A percentile compares a stretch with the other conserved stretches of the same genome.
phyloP scores from a whole-genome alignment of 768 basidiomycete genomes.

The Tulasnella sp. region DNA sequence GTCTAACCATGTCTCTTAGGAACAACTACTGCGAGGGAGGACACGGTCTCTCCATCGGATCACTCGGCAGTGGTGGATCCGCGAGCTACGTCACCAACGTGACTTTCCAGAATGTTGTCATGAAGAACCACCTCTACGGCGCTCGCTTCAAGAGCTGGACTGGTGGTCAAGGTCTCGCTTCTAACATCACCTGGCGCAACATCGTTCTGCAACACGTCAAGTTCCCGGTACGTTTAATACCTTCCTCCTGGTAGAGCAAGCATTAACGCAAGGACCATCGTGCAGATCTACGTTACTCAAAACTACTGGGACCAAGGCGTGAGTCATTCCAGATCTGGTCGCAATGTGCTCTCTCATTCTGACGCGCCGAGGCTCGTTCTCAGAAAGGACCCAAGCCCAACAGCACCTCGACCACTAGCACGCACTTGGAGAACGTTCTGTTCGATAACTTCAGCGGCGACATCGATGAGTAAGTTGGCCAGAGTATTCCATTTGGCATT shows the following conservation, averaged over 20 bases:
- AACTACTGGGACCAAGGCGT: constrained; percentile 52
- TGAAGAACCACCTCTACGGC: constrained; percentile 38
- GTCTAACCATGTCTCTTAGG: neutral
- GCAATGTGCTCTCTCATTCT: neutral
- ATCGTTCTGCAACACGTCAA: constrained; percentile 36
- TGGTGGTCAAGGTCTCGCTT: constrained; percentile 37
- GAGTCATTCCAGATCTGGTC: neutral
- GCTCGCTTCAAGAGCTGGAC: constrained; percentile 40
- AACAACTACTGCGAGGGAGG: constrained; percentile 38
- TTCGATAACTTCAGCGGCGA: constrained; percentile 45
- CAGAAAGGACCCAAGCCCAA: constrained; percentile 31
- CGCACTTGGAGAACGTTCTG: constrained; percentile 42
- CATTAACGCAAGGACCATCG: neutral
- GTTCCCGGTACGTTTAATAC: constrained; percentile 25
- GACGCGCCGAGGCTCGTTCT: neutral
- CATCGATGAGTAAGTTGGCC: constrained; percentile 32
- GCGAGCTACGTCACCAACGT: constrained; percentile 35
- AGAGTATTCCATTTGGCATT: neutral
- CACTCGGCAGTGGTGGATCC: constrained; percentile 33
- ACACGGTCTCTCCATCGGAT: constrained; percentile 40
- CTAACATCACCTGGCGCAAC: constrained; percentile 39
- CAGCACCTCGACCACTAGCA: constrained; percentile 36
- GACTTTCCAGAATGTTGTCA: constrained; percentile 37
- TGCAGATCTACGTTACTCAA: constrained; percentile 34
- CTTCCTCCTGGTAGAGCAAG: neutral